A percentile compares a stretch with the other conserved stretches of the same genome.
These are phyloP conservation scores for Beauveria varroae DNA, from an alignment of 2,329 filamentous ascomycete species.

Conservation along the genomic window DNA sequence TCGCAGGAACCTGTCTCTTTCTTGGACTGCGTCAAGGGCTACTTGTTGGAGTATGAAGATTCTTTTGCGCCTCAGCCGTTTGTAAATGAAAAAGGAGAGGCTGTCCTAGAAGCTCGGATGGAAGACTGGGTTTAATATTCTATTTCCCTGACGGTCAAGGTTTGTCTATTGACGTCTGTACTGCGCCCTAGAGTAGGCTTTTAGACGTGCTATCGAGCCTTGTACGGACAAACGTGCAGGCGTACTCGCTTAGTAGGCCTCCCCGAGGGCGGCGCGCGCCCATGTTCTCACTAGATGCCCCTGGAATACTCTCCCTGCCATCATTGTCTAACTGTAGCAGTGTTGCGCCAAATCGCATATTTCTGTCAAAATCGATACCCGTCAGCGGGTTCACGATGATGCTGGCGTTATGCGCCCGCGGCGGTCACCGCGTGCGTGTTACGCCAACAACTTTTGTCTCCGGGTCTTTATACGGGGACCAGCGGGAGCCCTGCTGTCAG, in stretches of 20 bases:
- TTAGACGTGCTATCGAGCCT: too few relatives aligned
- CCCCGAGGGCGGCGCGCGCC: background rate
- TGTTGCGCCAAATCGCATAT: background rate
- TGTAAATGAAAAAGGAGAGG: too few relatives aligned
- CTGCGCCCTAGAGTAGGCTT: too few relatives aligned
- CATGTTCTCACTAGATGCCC: background rate
- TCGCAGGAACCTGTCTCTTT: too few relatives aligned
- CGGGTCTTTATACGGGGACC: background rate
- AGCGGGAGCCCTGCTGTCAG: background rate
- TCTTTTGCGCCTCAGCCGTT: too few relatives aligned
- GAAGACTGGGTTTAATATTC: too few relatives aligned
- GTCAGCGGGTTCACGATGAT: background rate
- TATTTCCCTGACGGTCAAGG: too few relatives aligned
- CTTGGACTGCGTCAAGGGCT: too few relatives aligned
- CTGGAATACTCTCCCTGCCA: background rate
- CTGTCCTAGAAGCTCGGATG: too few relatives aligned
- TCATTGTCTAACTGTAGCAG: conserved; percentile 1
- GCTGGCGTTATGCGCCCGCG: background rate
- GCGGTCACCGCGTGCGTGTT: too few relatives aligned
- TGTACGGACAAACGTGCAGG: background rate
- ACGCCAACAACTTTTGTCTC: background rate
- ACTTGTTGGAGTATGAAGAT: too few relatives aligned
- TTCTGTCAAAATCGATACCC: background rate
- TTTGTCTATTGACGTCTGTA: too few relatives aligned
- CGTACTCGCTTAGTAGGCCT: background rate